phyloP scores from a whole-genome alignment of 2,329 filamentous ascomycete species.

The Penicillium concentricum region DNA sequence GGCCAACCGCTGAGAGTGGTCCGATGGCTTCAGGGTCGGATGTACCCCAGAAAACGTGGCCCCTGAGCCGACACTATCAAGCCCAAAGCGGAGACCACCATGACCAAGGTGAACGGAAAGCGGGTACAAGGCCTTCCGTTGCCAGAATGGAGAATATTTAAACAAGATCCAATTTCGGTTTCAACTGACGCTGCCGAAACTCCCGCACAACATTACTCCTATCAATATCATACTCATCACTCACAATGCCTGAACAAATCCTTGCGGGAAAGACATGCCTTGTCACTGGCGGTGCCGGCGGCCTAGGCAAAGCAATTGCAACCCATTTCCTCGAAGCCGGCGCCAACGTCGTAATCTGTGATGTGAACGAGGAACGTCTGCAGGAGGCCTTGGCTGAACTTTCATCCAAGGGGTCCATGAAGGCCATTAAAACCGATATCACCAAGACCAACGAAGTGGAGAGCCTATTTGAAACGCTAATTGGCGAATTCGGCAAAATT shows the following conservation, averaged over 20 bases:
- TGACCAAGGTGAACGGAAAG: conserved; percentile 5
- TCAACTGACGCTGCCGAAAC: background rate
- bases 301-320: conserved; percentile 41
- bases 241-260: conserved; percentile 18
- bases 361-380: conserved; percentile 34
- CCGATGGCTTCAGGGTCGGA: background rate
- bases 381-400: conserved; percentile 24
- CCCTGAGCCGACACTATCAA: background rate
- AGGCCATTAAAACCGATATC: conserved; percentile 39
- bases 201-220: background rate
- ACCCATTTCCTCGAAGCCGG: conserved; percentile 34
- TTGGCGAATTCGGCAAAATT: conserved; percentile 44
- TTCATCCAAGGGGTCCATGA: conserved; percentile 20
- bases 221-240: background rate
- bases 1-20: conserved; percentile 1
- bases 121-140: conserved; percentile 10
- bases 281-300: conserved; percentile 39
- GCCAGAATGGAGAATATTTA: conserved; percentile 5
- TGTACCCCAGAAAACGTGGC: conserved; percentile 4
- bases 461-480: conserved; percentile 36
- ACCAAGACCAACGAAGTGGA: conserved; percentile 38
- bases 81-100: background rate
- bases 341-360: conserved; percentile 41
- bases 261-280: conserved; percentile 29
- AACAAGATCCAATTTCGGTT: background rate